phyloP scores from a whole-genome alignment of 371 early-diverging fungal genomes.

The Funneliformis caledonium region DNA sequence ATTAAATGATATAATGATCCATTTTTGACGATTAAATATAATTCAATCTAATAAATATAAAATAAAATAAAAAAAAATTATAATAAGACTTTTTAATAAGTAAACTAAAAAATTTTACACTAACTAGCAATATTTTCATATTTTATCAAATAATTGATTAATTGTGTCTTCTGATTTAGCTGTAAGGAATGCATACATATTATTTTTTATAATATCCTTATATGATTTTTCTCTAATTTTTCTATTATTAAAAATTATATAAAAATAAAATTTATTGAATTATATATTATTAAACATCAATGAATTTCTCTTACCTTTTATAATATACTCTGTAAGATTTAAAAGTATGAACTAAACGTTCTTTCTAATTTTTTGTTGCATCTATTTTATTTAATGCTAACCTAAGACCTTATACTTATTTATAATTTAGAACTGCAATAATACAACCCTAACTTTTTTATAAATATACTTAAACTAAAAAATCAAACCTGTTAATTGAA shows the following conservation, averaged over 20 bases:
- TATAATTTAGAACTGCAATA: background rate
- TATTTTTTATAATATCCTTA: background rate
- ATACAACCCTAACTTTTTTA: background rate
- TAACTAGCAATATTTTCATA: background rate
- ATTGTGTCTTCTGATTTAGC: background rate
- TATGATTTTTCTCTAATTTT: background rate
- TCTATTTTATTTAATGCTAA: background rate
- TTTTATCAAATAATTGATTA: background rate
- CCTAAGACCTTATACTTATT: background rate
- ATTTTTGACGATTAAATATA: background rate
- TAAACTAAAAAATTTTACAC: no score
- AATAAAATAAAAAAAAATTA: background rate
- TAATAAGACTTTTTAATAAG: background rate
- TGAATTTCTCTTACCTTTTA: background rate
- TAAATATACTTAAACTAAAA: background rate
- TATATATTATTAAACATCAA: background rate
- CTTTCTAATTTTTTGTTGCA: background rate
- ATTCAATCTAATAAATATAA: background rate
- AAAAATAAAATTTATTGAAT: background rate
- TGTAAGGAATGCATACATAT: background rate
- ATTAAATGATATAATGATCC: background rate
- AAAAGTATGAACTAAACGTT: background rate
- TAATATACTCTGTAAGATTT: background rate
- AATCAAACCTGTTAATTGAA: background rate
- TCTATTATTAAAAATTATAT: background rate